phyloP scores from a whole-genome alignment of 768 basidiomycete genomes.

The Boletales sp. region DNA sequence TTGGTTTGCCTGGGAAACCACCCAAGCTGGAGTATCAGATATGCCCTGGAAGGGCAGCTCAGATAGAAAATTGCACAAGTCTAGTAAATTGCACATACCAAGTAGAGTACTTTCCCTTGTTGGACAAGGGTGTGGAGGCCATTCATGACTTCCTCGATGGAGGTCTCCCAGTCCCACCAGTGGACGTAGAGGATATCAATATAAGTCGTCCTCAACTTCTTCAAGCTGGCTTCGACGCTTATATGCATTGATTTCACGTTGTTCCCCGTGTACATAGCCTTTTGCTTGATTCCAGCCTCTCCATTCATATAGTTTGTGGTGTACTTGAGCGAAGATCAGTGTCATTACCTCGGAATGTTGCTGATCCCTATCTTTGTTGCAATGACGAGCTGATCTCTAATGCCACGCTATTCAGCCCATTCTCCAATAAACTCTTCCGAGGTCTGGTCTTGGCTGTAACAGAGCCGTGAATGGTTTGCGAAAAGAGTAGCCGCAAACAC shows the following conservation, averaged over 20 bases:
- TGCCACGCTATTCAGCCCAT: constrained; percentile 41
- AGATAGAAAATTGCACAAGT: not conserved
- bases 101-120: constrained; percentile 37
- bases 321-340: constrained; percentile 11
- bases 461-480: not conserved
- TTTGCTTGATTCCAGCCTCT: constrained; percentile 19
- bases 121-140: constrained; percentile 35
- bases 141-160: constrained; percentile 40
- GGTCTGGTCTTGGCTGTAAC: constrained; percentile 35
- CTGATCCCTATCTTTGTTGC: constrained; percentile 35
- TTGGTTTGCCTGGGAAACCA: constrained; percentile 39
- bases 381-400: constrained; percentile 44
- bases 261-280: constrained; percentile 47
- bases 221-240: constrained; percentile 30
- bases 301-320: constrained; percentile 18
- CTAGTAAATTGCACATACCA: constrained; percentile 12
- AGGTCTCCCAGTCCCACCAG: constrained; percentile 37
- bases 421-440: constrained; percentile 46
- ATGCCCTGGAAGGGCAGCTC: constrained; percentile 14
- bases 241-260: constrained; percentile 41
- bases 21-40: constrained; percentile 38
- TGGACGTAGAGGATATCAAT: constrained; percentile 25
- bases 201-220: constrained; percentile 23
- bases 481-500: constrained; percentile 3
- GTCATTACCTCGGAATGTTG: not conserved